Conservation (phyloP, 352 stramenopile genomes). For the Phytophthora vignae region DNA sequence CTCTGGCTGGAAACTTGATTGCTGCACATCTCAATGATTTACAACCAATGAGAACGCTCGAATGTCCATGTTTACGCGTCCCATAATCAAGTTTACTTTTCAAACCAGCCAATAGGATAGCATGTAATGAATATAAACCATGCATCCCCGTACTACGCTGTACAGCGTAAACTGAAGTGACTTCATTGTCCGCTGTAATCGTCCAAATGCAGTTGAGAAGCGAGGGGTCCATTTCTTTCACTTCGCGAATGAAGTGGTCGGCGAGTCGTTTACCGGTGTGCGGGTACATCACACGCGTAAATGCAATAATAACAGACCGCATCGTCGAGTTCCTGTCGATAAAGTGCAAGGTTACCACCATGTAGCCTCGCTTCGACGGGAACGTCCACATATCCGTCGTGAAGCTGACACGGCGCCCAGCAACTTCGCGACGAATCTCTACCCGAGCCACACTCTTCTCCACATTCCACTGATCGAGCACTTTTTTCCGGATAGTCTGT, state of each 20-base stretch:
- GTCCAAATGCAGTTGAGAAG: neutral
- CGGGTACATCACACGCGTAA: slow-evolving; percentile 9
- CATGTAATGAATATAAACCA: neutral
- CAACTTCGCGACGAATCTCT: slow-evolving; percentile 12
- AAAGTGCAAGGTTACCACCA: slow-evolving; percentile 30
- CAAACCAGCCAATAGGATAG: neutral
- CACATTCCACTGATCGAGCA: slow-evolving; percentile 5
- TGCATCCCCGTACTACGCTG: neutral
- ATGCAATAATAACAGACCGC: slow-evolving; percentile 23
- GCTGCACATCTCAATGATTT: too few species aligned
- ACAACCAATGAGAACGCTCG: too few species aligned
- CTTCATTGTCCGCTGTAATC: neutral
- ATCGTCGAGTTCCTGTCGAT: slow-evolving; percentile 19
- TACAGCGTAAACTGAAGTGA: neutral
- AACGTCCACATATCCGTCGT: slow-evolving; percentile 35
- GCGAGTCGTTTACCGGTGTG: neutral
- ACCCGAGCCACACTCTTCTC: neutral
- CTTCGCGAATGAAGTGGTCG: neutral
- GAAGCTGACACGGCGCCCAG: slow-evolving; percentile 9
- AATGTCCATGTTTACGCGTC: too few species aligned
- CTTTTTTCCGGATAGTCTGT: slow-evolving; percentile 1
- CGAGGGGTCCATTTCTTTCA: neutral
- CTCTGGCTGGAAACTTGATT: too few species aligned
- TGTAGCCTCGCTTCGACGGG: slow-evolving; percentile 12
- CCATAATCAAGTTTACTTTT: too few species aligned